These are phyloP conservation scores for Rutidosis leptorrhynchoides DNA, from an alignment of 129 eudicot species.

Conservation along the genomic window DNA sequence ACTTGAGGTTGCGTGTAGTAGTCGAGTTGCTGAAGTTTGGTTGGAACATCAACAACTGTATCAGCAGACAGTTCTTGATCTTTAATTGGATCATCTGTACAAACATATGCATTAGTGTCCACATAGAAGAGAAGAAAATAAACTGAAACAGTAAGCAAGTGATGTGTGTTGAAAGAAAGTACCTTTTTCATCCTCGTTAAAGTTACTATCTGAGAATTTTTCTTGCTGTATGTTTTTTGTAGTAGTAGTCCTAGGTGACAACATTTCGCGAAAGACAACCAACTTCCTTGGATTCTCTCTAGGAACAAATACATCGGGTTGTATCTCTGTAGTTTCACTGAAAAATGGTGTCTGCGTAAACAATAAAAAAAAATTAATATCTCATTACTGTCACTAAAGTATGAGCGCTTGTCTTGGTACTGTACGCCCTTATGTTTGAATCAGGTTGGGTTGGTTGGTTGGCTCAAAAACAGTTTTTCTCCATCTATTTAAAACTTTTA, in stretches of 20 bases:
- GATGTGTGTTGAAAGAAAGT: conserved; percentile 8
- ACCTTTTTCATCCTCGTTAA: conserved; percentile 23
- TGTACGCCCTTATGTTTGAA: too few species aligned
- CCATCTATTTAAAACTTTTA: background rate
- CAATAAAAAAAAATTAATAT: background rate
- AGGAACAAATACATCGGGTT: conserved; percentile 31
- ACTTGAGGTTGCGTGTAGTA: conserved; percentile 62
- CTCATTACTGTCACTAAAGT: background rate
- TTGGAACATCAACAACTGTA: conserved; percentile 34
- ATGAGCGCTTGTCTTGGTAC: background rate
- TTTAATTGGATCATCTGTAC: conserved; percentile 15
- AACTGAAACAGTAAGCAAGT: background rate
- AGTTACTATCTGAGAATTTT: conserved; percentile 11
- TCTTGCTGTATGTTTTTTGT: conserved; percentile 15
- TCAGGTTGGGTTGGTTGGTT: background rate
- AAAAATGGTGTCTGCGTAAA: conserved; percentile 52
- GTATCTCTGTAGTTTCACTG: conserved; percentile 30
- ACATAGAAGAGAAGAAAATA: background rate
- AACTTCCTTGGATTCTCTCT: conserved; percentile 60
- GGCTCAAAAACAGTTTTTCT: background rate
- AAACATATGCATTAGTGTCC: background rate
- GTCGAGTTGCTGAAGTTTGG: conserved; percentile 51
- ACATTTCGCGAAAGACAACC: conserved; percentile 28
- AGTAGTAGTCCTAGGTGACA: conserved; percentile 13
- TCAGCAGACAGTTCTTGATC: background rate